Evolutionary conservation across 176 grass and related monocot genomes (phyloP), one percentile per base, ranked within the genome.

Genomic region (Musa beccarii): DNA sequence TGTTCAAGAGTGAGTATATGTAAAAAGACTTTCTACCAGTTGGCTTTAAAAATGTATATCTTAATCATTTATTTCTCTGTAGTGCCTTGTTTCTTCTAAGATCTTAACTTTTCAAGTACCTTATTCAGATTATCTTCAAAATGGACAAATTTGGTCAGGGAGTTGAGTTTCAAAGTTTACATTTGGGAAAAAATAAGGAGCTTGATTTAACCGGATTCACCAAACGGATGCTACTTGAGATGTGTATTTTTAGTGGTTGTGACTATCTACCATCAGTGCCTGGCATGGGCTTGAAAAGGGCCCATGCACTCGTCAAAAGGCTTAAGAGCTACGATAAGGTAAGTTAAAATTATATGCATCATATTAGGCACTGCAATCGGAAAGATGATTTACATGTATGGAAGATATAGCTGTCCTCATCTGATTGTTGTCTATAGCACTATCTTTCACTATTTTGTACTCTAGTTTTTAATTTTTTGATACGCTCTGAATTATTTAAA

Each of bases 101-200:
- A 59, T 83, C 51, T 55, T 79, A 72, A 79, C 56, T 54, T 34
- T 72, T 72, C 11, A 29, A 74, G 54, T 75, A 21, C n/a, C 57
- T 87, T 59, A 16, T 83, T 62, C 59, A 97, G 93, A 93, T 97
- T 83, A 91, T 97, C 81, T 97, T 97, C 81, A 97, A 97, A 75
- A 93, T 97, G 93, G 93, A 97, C 84, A 97, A 91, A 87, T 97
- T 87, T 81, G 93, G 93, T 59, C 90, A 97, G 78, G 93, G 93
- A 52, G 90, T 97, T 64, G 93, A 97, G 75, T 97, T 83, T 71
- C 90, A 87, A 34, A 82, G 79, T 80, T 81, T 86, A 17, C 82
- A 83, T 68, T 80, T 97, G 79, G 76, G 76, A 25, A 78, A 75
- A 82, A 93, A 83, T 82, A 93, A 87, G 75, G 93, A 97, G 68